Percentiles rank a stretch among this genome's conserved stretches.
Evolutionary conservation across 1,284 basidiomycete genomes (phyloP).

Genomic region (Apiotrichum gracile): DNA sequence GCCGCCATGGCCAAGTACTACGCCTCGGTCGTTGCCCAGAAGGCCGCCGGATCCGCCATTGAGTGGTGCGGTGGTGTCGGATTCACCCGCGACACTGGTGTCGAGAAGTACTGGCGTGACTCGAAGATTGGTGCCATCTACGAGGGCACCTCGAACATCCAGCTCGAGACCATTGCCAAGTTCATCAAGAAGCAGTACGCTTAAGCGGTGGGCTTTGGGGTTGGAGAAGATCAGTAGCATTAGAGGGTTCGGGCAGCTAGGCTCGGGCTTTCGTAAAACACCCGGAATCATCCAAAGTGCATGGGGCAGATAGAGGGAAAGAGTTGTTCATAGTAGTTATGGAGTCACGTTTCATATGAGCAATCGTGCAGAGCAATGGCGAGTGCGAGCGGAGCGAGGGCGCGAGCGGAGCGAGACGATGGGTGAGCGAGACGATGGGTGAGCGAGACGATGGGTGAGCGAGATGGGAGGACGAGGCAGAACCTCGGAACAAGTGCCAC

Average conservation of each 20-base stretch:
- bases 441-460: no score
- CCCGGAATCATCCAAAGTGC: background rate
- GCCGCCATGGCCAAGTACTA: slow-evolving; percentile 96
- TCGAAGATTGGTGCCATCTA: slow-evolving; percentile 94
- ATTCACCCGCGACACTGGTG: slow-evolving; percentile 88
- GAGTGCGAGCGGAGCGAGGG: background rate
- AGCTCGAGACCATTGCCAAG: slow-evolving; percentile 93
- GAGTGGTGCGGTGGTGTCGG: slow-evolving; percentile 97
- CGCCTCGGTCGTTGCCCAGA: slow-evolving; percentile 81
- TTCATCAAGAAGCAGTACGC: slow-evolving; percentile 53
- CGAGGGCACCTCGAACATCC: slow-evolving; percentile 94
- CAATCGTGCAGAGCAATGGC: no score
- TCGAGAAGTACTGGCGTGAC: slow-evolving; percentile 92
- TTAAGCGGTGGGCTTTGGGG: slow-evolving; percentile 2
- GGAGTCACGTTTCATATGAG: slow-evolving; percentile 3
- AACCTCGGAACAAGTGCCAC: no score
- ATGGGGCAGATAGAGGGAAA: background rate
- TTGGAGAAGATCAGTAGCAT: background rate
- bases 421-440: no score
- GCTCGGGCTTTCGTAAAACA: no score
- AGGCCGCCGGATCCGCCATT: slow-evolving; percentile 80
- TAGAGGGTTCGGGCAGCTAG: no score
- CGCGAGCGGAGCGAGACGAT: no score
- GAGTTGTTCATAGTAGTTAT: slow-evolving; percentile 4
- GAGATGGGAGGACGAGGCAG: no score